phyloP scores from a whole-genome alignment of 2,329 filamentous ascomycete genomes.

The Alternaria sp. region DNA sequence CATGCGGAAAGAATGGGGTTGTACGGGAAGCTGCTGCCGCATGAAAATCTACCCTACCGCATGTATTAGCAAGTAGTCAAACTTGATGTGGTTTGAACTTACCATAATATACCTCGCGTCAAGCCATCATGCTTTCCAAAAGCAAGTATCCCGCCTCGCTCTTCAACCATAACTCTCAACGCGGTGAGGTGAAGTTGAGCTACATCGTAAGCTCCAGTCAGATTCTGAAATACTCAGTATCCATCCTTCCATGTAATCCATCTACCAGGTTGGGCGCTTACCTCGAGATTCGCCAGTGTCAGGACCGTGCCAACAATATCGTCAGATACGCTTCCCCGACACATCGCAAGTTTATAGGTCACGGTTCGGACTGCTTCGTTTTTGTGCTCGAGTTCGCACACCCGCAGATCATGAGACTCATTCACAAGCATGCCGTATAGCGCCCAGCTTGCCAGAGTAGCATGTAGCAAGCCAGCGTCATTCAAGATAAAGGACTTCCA shows the following conservation, averaged over 20 bases:
- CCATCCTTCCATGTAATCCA: accelerated
- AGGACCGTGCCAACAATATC: conserved; percentile 35
- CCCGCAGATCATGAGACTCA: conserved; percentile 17
- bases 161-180: conserved; percentile 35
- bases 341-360: conserved; percentile 27
- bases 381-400: conserved; percentile 35
- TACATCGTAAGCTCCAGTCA: conserved; percentile 35
- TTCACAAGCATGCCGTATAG: conserved; percentile 34
- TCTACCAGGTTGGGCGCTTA: neutral
- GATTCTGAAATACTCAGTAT: conserved; percentile 26
- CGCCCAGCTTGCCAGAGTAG: conserved; percentile 41
- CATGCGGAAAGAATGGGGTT: conserved; percentile 28
- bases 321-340: conserved; percentile 29
- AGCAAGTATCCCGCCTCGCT: conserved; percentile 31
- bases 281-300: conserved; percentile 40
- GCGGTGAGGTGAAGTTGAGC: conserved; percentile 25
- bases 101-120: conserved; percentile 36
- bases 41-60: conserved; percentile 40
- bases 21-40: conserved; percentile 30
- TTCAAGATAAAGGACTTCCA: conserved; percentile 35
- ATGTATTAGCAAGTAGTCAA: neutral
- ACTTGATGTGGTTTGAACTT: neutral
- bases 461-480: conserved; percentile 38
- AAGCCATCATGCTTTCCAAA: conserved; percentile 39
- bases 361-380: conserved; percentile 38